phyloP scores from a whole-genome alignment of 2,329 filamentous ascomycete species.

The Podosphaera xanthii region DNA sequence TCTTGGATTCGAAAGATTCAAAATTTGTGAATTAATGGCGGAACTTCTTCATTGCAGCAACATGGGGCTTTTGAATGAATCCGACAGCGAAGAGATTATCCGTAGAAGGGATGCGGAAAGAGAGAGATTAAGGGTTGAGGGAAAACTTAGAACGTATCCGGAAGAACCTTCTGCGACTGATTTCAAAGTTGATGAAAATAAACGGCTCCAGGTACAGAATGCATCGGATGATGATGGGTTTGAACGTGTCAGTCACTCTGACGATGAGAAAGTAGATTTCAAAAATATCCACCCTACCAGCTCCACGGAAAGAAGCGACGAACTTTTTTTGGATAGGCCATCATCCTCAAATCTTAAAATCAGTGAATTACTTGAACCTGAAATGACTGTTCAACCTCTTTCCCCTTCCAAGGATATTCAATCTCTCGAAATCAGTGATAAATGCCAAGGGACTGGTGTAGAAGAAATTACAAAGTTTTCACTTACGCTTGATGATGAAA shows the following conservation, averaged over 20 bases:
- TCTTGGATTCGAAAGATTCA: slow-evolving; percentile 90
- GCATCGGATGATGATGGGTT: slow-evolving; percentile 76
- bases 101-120: slow-evolving; percentile 58
- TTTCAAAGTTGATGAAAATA: slow-evolving; percentile 44
- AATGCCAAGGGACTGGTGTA: not conserved
- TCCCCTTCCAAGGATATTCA: slow-evolving; percentile 26
- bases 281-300: slow-evolving; percentile 23
- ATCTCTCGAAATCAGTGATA: slow-evolving; percentile 9
- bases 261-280: slow-evolving; percentile 48
- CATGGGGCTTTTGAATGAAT: slow-evolving; percentile 86
- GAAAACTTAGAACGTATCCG: slow-evolving; percentile 33
- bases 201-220: slow-evolving; percentile 56
- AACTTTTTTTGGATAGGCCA: slow-evolving; percentile 59
- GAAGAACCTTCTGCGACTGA: slow-evolving; percentile 20
- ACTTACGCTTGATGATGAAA: not conserved
- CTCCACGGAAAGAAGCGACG: slow-evolving; percentile 36
- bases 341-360: slow-evolving; percentile 43
- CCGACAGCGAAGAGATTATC: slow-evolving; percentile 73
- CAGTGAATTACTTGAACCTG: slow-evolving; percentile 30
- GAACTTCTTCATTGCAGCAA: slow-evolving; percentile 95
- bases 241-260: slow-evolving; percentile 57
- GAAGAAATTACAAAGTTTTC: not conserved
- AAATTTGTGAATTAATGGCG: slow-evolving; percentile 97
- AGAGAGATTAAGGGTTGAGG: slow-evolving; percentile 54
- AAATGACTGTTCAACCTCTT: slow-evolving; percentile 32